Evolutionary conservation across 2,329 filamentous ascomycete genomes (phyloP).

Genomic region (Microdochium paspali): DNA sequence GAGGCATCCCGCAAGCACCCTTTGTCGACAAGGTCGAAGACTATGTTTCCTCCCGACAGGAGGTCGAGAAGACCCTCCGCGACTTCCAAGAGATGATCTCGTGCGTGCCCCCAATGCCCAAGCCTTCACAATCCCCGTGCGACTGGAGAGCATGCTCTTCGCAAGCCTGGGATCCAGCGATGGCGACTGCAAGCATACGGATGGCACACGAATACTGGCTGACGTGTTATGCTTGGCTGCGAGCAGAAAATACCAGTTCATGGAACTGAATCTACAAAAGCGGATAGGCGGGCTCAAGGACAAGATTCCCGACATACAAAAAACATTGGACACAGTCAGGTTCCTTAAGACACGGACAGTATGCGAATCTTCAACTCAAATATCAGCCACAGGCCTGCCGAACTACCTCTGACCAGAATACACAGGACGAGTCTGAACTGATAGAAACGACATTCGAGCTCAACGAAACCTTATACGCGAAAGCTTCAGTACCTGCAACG

Average conservation of each 20-base stretch:
- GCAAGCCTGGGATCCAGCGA: too few relatives aligned
- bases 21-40: conserved; percentile 86
- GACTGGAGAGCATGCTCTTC: too few relatives aligned
- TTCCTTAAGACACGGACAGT: conserved; percentile 75
- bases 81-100: conserved; percentile 92
- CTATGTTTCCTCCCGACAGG: conserved; percentile 68
- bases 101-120: too few relatives aligned
- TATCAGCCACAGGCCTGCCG: background rate
- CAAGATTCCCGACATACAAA: conserved; percentile 95
- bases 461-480: conserved; percentile 91
- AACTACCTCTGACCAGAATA: conserved; percentile 1
- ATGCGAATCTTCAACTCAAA: conserved; percentile 9
- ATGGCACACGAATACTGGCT: too few relatives aligned
- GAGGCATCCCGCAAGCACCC: conserved; percentile 74
- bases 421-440: conserved; percentile 48
- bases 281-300: conserved; percentile 75
- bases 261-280: conserved; percentile 89
- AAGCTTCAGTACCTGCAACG: conserved; percentile 70
- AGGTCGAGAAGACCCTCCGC: conserved; percentile 72
- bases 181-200: too few relatives aligned
- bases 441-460: conserved; percentile 93
- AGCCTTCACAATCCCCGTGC: too few relatives aligned
- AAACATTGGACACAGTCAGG: conserved; percentile 83
- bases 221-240: too few relatives aligned
- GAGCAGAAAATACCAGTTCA: conserved; percentile 94